Percentiles rank a stretch among this genome's conserved stretches.
Conservation (phyloP, 106 monocot species). For the Apostasia shenzhenica region DNA sequence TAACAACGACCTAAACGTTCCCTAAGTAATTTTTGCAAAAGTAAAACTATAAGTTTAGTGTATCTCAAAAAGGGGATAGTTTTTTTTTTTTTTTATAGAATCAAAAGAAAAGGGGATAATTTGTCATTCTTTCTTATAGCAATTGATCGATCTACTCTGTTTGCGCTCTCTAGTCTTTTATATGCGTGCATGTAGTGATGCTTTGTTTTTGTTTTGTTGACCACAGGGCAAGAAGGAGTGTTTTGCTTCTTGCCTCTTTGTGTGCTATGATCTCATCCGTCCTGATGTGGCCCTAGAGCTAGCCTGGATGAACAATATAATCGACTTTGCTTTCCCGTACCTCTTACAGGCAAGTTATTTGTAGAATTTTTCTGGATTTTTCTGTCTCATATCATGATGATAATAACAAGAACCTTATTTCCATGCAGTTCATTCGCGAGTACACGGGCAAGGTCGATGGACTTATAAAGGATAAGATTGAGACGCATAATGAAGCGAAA, state of each 20-base stretch:
- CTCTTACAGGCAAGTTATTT: conserved; percentile 59
- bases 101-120: no score
- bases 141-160: no score
- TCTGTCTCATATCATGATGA: not conserved
- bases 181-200: no score
- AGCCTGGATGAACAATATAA: conserved; percentile 96
- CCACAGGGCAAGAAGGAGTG: conserved; percentile 99
- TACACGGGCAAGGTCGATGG: conserved; percentile 93
- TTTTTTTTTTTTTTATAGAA: no score
- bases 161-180: no score
- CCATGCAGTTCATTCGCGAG: conserved; percentile 82
- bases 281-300: conserved; percentile 92
- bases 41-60: no score
- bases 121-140: no score
- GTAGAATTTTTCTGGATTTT: not conserved
- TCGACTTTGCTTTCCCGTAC: conserved; percentile 94
- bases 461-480: conserved; percentile 81
- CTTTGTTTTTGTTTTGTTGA: not conserved
- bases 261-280: conserved; percentile 94
- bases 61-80: no score
- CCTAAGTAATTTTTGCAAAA: no score
- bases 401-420: not conserved
- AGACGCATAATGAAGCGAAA: conserved; percentile 76
- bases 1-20: no score
- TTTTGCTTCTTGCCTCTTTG: conserved; percentile 92